Evolutionary conservation across 2,329 filamentous ascomycete species (phyloP).

Genomic region (Stagonosporopsis rhizophila): DNA sequence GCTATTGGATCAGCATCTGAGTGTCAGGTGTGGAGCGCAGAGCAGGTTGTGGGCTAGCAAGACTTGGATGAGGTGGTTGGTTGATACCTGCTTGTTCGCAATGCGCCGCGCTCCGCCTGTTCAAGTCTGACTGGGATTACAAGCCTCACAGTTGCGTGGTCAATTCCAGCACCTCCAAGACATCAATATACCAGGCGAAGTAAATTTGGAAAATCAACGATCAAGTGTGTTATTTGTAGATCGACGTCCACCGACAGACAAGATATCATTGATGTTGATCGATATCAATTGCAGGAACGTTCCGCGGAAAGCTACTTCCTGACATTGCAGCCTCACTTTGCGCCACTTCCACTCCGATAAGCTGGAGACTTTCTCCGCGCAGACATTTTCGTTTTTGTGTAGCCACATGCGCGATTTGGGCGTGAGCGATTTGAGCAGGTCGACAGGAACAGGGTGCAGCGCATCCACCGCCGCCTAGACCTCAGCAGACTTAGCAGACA

Average conservation of each 20-base stretch:
- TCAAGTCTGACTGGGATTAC: neutral
- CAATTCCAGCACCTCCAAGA: neutral
- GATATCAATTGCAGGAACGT: constrained; percentile 2
- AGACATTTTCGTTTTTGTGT: neutral
- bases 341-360: neutral
- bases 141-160: no score
- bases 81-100: neutral
- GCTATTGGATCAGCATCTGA: constrained; percentile 1
- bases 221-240: neutral
- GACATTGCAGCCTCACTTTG: constrained; percentile 11
- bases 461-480: constrained; percentile 8
- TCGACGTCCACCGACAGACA: no score
- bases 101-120: constrained; percentile 7
- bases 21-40: constrained; percentile 18
- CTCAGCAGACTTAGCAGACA: constrained; percentile 5
- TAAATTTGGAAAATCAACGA: neutral
- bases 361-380: constrained; percentile 14
- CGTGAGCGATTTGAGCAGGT: constrained; percentile 6
- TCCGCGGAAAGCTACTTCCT: neutral
- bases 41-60: constrained; percentile 1
- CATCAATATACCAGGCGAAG: neutral
- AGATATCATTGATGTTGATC: neutral
- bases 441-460: constrained; percentile 8
- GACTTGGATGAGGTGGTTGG: neutral
- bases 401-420: constrained; percentile 13